These are phyloP conservation scores for Colletotrichum endophyticum DNA, from an alignment of 2,329 filamentous ascomycete species.

Conservation along the genomic window DNA sequence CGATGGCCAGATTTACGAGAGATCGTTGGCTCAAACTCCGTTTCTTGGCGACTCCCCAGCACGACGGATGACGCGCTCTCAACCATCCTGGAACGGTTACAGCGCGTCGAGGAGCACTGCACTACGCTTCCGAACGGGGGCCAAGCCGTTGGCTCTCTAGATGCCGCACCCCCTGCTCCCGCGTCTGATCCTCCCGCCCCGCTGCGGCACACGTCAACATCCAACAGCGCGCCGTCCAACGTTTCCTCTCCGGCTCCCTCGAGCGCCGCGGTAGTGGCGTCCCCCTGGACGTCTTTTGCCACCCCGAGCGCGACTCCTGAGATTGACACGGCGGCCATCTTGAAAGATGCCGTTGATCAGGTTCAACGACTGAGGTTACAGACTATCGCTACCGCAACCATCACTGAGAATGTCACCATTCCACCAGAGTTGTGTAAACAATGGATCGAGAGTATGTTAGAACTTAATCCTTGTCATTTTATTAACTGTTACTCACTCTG, in stretches of 20 bases:
- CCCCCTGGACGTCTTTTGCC: background rate
- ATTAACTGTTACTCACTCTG: accelerated
- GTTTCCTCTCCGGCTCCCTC: slow-evolving; percentile 17
- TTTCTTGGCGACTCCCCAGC: background rate
- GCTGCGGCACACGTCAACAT: background rate
- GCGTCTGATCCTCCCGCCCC: background rate
- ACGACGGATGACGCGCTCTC: slow-evolving; percentile 23
- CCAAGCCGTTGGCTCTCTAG: background rate
- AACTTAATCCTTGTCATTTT: accelerated
- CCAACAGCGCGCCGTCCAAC: slow-evolving; percentile 9
- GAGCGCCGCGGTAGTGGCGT: background rate
- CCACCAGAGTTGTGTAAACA: slow-evolving; percentile 29
- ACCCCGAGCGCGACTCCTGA: background rate
- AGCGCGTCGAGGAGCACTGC: slow-evolving; percentile 31
- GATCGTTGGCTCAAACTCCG: background rate
- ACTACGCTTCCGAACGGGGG: background rate
- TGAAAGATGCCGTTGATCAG: slow-evolving; percentile 32
- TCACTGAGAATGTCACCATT: slow-evolving; percentile 28
- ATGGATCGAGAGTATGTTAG: slow-evolving; percentile 29
- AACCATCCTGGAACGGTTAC: slow-evolving; percentile 32
- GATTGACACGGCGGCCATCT: slow-evolving; percentile 24
- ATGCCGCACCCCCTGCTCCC: background rate
- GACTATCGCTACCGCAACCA: slow-evolving; percentile 21
- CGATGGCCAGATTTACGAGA: background rate
- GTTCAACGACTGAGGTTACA: slow-evolving; percentile 30